Conservation (phyloP, 2,329 filamentous ascomycete species). For the Aspergillus clavatus region DNA sequence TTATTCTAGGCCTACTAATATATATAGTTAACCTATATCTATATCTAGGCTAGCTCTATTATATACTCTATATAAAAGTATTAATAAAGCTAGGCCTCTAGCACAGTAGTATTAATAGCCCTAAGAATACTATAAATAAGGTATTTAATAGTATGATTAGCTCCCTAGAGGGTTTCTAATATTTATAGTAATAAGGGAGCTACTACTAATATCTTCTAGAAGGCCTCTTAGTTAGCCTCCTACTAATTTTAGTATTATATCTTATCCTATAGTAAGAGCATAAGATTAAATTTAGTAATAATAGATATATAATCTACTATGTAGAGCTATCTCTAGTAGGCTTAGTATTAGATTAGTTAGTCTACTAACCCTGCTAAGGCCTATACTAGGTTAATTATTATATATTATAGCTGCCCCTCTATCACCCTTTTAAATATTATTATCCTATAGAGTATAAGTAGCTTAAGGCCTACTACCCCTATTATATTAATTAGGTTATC, state of each 20-base stretch:
- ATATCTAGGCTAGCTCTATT: not conserved
- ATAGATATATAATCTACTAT: constrained; percentile 4
- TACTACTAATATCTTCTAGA: not conserved
- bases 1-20: not conserved
- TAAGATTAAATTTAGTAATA: constrained; percentile 1
- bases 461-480: not conserved
- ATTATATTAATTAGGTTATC: constrained; percentile 2
- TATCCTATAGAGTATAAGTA: constrained; percentile 1
- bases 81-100: not conserved
- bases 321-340: not conserved
- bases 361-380: not conserved
- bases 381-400: constrained; percentile 5
- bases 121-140: not conserved
- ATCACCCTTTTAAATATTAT: constrained; percentile 1
- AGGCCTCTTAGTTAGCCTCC: not conserved
- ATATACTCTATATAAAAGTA: constrained; percentile 1
- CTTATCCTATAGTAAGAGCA: not conserved
- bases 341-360: not conserved
- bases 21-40: not conserved
- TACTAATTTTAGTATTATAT: not conserved
- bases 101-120: not conserved
- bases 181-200: not conserved
- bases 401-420: not conserved
- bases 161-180: not conserved
- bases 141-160: not conserved